These are phyloP conservation scores for Neoscytalidium dimidiatum DNA, from an alignment of 2,329 filamentous ascomycete genomes.

Conservation along the genomic window DNA sequence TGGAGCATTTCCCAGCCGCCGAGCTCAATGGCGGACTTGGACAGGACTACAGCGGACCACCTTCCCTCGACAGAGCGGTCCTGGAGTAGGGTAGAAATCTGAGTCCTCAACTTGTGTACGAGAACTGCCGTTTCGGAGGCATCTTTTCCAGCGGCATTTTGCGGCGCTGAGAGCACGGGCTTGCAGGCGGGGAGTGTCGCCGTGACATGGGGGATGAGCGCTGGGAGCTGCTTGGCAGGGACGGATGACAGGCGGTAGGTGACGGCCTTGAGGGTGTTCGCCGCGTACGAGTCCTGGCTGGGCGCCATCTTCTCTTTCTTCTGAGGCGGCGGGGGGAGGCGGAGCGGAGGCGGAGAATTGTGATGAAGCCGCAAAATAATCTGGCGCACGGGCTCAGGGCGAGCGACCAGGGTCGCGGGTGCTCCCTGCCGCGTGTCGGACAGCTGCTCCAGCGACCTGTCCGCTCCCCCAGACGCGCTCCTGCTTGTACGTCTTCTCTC, in stretches of 20 bases:
- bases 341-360: neutral
- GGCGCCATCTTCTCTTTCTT: slow-evolving; percentile 7
- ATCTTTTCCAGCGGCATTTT: slow-evolving; percentile 59
- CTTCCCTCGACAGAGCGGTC: slow-evolving; percentile 73
- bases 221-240: slow-evolving; percentile 71
- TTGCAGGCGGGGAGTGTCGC: slow-evolving; percentile 56
- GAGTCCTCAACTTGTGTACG: slow-evolving; percentile 79
- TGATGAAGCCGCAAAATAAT: slow-evolving; percentile 11
- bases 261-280: slow-evolving; percentile 41
- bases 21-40: slow-evolving; percentile 79
- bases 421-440: slow-evolving; percentile 18
- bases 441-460: slow-evolving; percentile 3
- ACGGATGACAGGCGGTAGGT: slow-evolving; percentile 72
- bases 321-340: neutral
- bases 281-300: slow-evolving; percentile 1
- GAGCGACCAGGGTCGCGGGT: slow-evolving; percentile 5
- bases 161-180: slow-evolving; percentile 63
- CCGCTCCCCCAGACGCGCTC: slow-evolving; percentile 15
- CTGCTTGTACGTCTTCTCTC: slow-evolving; percentile 4
- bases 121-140: slow-evolving; percentile 68
- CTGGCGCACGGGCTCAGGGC: slow-evolving; percentile 9
- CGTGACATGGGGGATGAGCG: slow-evolving; percentile 69
- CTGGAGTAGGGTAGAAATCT: slow-evolving; percentile 74
- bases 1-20: slow-evolving; percentile 83
- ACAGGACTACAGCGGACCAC: slow-evolving; percentile 74